Percentiles rank a stretch among this genome's conserved stretches.
Conservation (phyloP, 208 protist species). For the Trypanosoma conorhini region DNA sequence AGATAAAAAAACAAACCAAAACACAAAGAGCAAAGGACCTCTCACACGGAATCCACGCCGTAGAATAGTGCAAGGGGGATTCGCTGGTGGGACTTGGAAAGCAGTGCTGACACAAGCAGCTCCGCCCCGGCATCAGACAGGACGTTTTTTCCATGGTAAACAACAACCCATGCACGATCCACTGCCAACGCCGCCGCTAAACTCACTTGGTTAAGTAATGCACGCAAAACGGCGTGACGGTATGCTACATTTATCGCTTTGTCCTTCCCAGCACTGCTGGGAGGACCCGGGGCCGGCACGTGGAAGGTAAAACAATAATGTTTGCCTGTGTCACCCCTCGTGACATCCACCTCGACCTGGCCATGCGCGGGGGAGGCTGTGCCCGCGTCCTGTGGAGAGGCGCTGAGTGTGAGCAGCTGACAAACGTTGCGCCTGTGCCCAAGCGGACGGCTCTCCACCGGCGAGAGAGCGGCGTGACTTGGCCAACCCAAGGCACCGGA, state of each 20-base stretch:
- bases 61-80: conserved; percentile 16
- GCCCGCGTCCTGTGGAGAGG: neutral
- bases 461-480: neutral
- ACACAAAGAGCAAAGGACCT: too few species aligned
- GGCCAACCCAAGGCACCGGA: neutral
- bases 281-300: neutral
- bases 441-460: neutral
- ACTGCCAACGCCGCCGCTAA: neutral
- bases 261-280: neutral
- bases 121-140: conserved; percentile 24
- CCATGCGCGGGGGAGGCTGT: neutral
- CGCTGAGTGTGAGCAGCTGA: neutral
- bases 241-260: neutral
- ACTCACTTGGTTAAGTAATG: conserved; percentile 13
- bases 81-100: conserved; percentile 10
- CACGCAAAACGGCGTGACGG: conserved; percentile 13
- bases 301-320: conserved; percentile 23
- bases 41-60: neutral
- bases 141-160: conserved; percentile 27
- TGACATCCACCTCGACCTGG: conserved; percentile 26
- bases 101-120: conserved; percentile 18
- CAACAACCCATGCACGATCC: conserved; percentile 12
- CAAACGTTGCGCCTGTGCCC: neutral
- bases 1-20: conserved; percentile 3
- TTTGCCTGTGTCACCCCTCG: conserved; percentile 36